Base-by-base conservation (phyloP, 192 early-diverging fungal genomes). In the Umbelopsis isabellina region DNA sequence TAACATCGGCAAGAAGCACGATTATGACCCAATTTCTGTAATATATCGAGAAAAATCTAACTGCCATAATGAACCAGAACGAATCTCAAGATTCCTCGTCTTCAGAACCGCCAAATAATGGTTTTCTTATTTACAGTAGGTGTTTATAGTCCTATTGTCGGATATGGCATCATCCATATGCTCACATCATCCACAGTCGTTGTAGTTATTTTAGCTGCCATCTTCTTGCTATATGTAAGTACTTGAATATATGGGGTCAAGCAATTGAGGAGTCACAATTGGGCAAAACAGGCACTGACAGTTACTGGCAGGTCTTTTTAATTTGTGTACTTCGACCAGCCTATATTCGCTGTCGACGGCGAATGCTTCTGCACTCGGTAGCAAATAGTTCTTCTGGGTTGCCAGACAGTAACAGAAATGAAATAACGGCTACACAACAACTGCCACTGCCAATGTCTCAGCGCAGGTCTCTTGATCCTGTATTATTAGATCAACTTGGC, bases 61-160 rank as follows among this genome's bases (percentile, higher is more conserved):
- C 9, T 2, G 18, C 18, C 3, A 30, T 30, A 37, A 61, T 61
- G 55, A 61, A 61, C 16, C 27, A 25, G 2, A 30, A 61, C 55
- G 27, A 35, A 18, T 0, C 10, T 35, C 27, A 37, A 27, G 37
- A 41, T 41, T 33, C 55, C 7, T 12, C 55, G 0, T 30, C 27
- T 15, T 27, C 33, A 15, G 25, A 23, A 12, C 25, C 55, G 33
- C n/a, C 55, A 15, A 35, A n/a, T 12, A 61, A 35, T 35, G 55
- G 55, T 13, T 61, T 61, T 61, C 30, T 61, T 35, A 25, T 61
- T 35, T 61, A 61, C 18, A 61, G 55, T 61, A 25, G 16, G 55
- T 35, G 2, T 18, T 11, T 0, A 12, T 25, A 4, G 2, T 18
- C 55, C 25, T 16, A 27, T 55, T 55, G 23, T 27, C 9, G 23